Conservation (phyloP, 805 yeast species). For the Candida broadrunensis region DNA sequence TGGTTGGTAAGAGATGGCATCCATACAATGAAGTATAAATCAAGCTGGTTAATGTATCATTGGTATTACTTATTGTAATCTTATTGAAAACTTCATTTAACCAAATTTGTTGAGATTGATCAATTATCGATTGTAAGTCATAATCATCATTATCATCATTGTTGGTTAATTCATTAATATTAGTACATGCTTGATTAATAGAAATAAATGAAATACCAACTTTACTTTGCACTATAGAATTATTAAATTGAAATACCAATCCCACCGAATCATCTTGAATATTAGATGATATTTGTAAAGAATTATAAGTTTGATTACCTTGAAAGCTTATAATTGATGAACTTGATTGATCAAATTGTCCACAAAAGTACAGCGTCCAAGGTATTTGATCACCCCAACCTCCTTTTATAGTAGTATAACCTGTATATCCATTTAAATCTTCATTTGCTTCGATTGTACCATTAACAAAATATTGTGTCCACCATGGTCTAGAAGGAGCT, state of each 20-base stretch:
- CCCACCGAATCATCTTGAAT: conserved; percentile 18
- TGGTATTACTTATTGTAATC: conserved; percentile 12
- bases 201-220: conserved; percentile 30
- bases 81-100: conserved; percentile 20
- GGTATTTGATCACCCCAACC: conserved; percentile 30
- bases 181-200: conserved; percentile 20
- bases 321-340: conserved; percentile 10
- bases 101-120: conserved; percentile 16
- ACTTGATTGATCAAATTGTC: conserved; percentile 20
- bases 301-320: not conserved
- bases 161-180: conserved; percentile 12
- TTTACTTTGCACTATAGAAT: conserved; percentile 8
- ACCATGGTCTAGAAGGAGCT: conserved; percentile 24
- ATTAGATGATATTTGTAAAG: conserved; percentile 2
- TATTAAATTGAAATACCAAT: conserved; percentile 18
- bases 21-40: conserved; percentile 27
- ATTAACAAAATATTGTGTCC: conserved; percentile 28
- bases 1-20: conserved; percentile 25
- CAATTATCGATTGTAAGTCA: conserved; percentile 12
- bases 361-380: conserved; percentile 28
- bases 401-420: conserved; percentile 20
- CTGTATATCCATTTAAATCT: conserved; percentile 17
- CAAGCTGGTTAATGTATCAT: conserved; percentile 8
- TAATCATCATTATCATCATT: conserved; percentile 14
- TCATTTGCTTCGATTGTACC: conserved; percentile 16